phyloP scores from a whole-genome alignment of 305 asterid genomes.

The Withania somnifera region DNA sequence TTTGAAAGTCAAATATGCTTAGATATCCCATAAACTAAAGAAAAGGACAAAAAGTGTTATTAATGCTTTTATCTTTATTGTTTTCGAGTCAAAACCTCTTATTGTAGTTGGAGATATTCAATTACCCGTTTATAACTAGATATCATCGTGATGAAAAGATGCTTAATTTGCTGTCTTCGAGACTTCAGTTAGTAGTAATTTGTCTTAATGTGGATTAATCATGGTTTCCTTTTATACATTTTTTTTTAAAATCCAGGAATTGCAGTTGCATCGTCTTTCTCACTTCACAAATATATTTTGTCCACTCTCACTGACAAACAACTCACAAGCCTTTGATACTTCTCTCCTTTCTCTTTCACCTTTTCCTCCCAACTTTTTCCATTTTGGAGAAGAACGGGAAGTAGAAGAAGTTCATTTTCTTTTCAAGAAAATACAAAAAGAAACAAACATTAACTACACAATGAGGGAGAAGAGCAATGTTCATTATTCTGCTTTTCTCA shows the following conservation, averaged over 20 bases:
- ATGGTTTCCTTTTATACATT: not conserved
- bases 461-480: constrained; percentile 26
- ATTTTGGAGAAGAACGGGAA: not conserved
- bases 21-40: too few relatives aligned
- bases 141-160: not conserved
- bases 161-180: not conserved
- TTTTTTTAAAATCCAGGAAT: not conserved
- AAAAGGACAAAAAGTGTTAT: not conserved
- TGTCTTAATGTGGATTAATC: not conserved
- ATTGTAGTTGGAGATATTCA: not conserved
- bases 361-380: not conserved
- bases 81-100: not conserved
- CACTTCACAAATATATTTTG: not conserved
- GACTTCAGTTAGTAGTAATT: not conserved
- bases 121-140: not conserved
- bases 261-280: not conserved
- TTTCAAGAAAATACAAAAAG: not conserved
- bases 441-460: not conserved
- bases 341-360: not conserved
- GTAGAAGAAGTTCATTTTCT: not conserved
- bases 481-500: constrained; percentile 21
- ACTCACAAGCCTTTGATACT: constrained; percentile 6
- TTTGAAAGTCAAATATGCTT: too few relatives aligned
- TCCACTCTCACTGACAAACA: constrained; percentile 13
- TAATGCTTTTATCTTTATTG: not conserved